Conservation (phyloP, 2,329 filamentous ascomycete species). For the Exophiala spinifera region DNA sequence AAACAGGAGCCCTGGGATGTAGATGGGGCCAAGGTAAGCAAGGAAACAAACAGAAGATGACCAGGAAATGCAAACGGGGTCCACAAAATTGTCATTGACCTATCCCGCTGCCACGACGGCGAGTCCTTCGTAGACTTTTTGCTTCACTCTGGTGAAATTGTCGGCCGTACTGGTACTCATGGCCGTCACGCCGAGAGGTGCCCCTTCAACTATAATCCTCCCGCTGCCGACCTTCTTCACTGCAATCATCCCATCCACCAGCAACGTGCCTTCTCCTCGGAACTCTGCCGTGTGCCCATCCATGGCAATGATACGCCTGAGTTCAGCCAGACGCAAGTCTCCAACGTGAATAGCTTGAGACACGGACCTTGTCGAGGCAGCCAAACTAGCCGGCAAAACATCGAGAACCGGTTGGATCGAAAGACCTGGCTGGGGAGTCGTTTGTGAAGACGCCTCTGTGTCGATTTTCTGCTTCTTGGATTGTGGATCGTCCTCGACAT, state of each 20-base stretch:
- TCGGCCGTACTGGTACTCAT: constrained; percentile 51
- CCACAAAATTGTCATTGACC: constrained; percentile 14
- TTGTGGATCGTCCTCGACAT: constrained; percentile 43
- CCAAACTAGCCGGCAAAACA: constrained; percentile 58
- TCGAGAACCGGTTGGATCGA: constrained; percentile 52
- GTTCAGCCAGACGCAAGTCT: constrained; percentile 82
- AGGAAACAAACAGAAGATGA: not conserved
- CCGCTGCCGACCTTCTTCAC: constrained; percentile 87
- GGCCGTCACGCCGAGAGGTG: constrained; percentile 53
- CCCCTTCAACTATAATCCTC: constrained; percentile 80
- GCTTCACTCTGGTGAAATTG: constrained; percentile 83
- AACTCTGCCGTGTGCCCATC: constrained; percentile 88
- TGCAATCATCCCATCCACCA: constrained; percentile 83
- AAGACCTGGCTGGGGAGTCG: not conserved
- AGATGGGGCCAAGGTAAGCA: no score
- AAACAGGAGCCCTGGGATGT: not conserved
- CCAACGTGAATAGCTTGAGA: constrained; percentile 91
- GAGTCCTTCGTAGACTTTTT: constrained; percentile 87
- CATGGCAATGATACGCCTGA: constrained; percentile 77
- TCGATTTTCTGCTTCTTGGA: constrained; percentile 52
- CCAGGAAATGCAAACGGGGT: constrained; percentile 3
- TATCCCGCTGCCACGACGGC: constrained; percentile 79
- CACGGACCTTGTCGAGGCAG: constrained; percentile 69
- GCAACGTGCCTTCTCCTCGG: constrained; percentile 82
- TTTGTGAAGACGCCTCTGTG: constrained; percentile 41